Evolutionary conservation across 108 stramenopile genomes (phyloP).

Genomic region (Nitzschia sp.): DNA sequence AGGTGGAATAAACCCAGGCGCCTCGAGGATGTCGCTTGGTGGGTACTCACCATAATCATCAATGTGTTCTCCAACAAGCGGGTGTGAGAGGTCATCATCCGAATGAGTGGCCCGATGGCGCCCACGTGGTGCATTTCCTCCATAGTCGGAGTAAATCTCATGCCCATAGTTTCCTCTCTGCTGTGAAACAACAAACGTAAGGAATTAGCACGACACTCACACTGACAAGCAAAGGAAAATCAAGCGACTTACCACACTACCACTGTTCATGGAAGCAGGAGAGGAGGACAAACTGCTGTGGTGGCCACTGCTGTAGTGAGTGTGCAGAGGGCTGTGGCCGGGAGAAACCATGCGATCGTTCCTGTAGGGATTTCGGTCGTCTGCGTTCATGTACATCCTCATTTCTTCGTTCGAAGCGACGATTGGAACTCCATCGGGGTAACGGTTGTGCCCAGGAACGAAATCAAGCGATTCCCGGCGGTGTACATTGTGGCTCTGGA

Average conservation of each 20-base stretch:
- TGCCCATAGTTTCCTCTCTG: conserved; percentile 10
- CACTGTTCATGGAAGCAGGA: conserved; percentile 11
- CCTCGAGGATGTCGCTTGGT: conserved; percentile 12
- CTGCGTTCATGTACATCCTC: conserved; percentile 12
- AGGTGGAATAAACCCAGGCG: background rate
- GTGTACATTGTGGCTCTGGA: background rate
- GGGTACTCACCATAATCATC: conserved; percentile 45
- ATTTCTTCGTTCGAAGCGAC: conserved; percentile 24
- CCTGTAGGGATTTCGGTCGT: conserved; percentile 8
- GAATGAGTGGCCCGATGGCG: conserved; percentile 18
- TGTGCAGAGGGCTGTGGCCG: conserved; percentile 24
- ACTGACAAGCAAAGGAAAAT: background rate
- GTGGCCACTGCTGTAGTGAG: conserved; percentile 22
- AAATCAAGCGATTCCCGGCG: conserved; percentile 27
- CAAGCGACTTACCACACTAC: background rate
- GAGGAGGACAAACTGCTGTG: conserved; percentile 4
- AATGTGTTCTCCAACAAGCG: conserved; percentile 52
- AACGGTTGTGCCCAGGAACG: conserved; percentile 27
- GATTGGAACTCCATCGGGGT: conserved; percentile 12
- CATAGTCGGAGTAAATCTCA: conserved; percentile 14
- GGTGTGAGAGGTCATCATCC: conserved; percentile 50
- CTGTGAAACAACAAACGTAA: background rate
- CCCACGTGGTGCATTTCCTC: conserved; percentile 6
- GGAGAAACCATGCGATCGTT: conserved; percentile 26
- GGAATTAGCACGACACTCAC: background rate